Evolutionary conservation across 306 rosid species (phyloP), one percentile per base, ranked within the genome.

Genomic region (Luffa aegyptiaca): DNA sequence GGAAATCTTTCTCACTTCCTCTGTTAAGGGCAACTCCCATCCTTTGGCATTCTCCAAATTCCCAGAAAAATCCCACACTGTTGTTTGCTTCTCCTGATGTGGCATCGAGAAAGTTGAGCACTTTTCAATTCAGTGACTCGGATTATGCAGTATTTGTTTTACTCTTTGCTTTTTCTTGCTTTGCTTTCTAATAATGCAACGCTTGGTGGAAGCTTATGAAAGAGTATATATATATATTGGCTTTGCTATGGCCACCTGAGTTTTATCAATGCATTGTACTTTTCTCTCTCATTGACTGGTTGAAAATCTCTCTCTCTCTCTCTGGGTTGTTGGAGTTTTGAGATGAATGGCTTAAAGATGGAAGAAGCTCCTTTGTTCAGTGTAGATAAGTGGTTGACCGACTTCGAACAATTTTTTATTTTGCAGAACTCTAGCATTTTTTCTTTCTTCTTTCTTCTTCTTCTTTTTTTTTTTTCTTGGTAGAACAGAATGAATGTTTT

Each of bases 1-100:
- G 39, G 36, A 45, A 17, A 42, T n/a, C 3, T 70, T 18, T 45
- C 20, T 26, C 20, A 12, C 21, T 81, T 86, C 87, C 90, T 88
- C 83, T 85, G 78, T 62, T 75, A 79, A 90, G 99, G 99, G 97
- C 99, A 96, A 93, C 96, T 88, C 88, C 93, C 55, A 89, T 87
- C 92, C 99, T 93, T 92, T 91, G 98, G 99, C 99, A 93, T 89
- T 90, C 53, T 61, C 39, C 80, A 56, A 44, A 81, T 79, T 83
- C 80, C 86, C 88, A 59, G 75, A 46, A 83, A 57, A 68, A 44
- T 21, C 7, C 20, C 76, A 42, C 78, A 72, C 86, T 66, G 84
- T 75, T 82, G 80, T 74, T 82, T 41, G 10, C 18, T 31, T 56
- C 44, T 31, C 14, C 31, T 51, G 20, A 82, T 76, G 76, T 68